phyloP scores from a whole-genome alignment of 1,284 basidiomycete species.

The Rhodotorula sp. region DNA sequence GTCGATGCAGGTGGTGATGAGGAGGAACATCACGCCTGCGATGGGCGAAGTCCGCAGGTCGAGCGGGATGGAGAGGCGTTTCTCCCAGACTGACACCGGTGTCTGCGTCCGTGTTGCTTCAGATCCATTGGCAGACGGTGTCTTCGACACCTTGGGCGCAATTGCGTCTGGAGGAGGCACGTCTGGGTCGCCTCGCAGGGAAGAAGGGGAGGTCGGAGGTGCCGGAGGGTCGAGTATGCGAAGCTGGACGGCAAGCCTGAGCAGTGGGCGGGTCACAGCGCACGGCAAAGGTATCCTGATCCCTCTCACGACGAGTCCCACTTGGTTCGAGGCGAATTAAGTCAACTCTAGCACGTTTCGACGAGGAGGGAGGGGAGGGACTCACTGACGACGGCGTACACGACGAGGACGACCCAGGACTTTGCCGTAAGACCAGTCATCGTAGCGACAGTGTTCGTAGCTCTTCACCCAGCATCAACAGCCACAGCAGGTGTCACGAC shows the following conservation, averaged over 20 bases:
- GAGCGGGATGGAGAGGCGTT: slow-evolving; percentile 55
- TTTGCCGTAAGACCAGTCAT: slow-evolving; percentile 33
- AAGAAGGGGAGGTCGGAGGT: neutral
- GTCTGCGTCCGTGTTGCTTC: neutral
- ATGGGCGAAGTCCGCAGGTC: slow-evolving; percentile 71
- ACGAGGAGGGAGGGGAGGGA: slow-evolving; percentile 19
- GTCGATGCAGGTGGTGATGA: slow-evolving; percentile 71
- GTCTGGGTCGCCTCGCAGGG: neutral
- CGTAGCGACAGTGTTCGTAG: neutral
- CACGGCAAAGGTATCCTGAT: slow-evolving; percentile 58
- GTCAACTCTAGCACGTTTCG: neutral
- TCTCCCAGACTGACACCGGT: neutral
- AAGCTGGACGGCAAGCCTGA: slow-evolving; percentile 35
- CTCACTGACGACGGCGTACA: slow-evolving; percentile 73
- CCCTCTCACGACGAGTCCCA: slow-evolving; percentile 66
- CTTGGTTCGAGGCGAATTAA: slow-evolving; percentile 44
- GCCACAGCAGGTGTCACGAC: too few relatives aligned
- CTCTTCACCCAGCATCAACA: neutral
- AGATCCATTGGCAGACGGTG: neutral
- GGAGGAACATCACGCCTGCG: slow-evolving; percentile 71
- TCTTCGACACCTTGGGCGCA: neutral
- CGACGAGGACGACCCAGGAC: slow-evolving; percentile 53
- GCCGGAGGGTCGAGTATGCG: slow-evolving; percentile 45
- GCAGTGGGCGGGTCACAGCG: slow-evolving; percentile 30
- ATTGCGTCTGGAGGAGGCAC: neutral